Conservation (phyloP, 2,329 filamentous ascomycete species). For the Pestalotiopsis sp. region DNA sequence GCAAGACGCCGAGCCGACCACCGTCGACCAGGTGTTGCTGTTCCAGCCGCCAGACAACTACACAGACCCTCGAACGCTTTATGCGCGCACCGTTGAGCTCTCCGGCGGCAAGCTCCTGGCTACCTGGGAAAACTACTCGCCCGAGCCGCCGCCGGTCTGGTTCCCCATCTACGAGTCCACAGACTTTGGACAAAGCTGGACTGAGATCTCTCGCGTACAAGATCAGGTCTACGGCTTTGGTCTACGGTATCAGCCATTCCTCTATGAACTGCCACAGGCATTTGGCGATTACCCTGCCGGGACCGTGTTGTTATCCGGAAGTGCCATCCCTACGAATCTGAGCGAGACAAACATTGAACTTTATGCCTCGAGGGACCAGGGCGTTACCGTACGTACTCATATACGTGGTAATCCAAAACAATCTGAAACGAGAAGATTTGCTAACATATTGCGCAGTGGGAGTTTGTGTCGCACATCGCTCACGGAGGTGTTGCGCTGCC, state of each 20-base stretch:
- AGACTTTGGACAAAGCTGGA: conserved; percentile 63
- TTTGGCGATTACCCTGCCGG: conserved; percentile 62
- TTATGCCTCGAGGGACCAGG: conserved; percentile 65
- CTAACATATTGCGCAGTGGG: conserved; percentile 46
- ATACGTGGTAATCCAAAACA: background rate
- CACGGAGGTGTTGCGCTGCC: conserved; percentile 62
- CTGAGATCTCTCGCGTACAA: conserved; percentile 61
- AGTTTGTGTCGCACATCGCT: conserved; percentile 68
- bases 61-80: conserved; percentile 44
- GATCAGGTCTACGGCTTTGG: conserved; percentile 68
- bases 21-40: conserved; percentile 20
- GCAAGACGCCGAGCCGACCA: background rate
- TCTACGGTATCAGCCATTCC: conserved; percentile 68
- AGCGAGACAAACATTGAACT: conserved; percentile 68
- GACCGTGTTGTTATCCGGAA: conserved; percentile 64
- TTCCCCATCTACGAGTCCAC: conserved; percentile 56
- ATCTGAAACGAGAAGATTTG: background rate
- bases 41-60: conserved; percentile 45
- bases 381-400: conserved; percentile 37
- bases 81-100: conserved; percentile 46
- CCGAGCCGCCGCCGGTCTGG: conserved; percentile 54
- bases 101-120: conserved; percentile 48
- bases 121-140: conserved; percentile 59
- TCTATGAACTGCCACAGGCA: conserved; percentile 62
- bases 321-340: conserved; percentile 60